Conservation (phyloP, 2,329 filamentous ascomycete genomes). For the Gnomoniopsis smithogilvyi region DNA sequence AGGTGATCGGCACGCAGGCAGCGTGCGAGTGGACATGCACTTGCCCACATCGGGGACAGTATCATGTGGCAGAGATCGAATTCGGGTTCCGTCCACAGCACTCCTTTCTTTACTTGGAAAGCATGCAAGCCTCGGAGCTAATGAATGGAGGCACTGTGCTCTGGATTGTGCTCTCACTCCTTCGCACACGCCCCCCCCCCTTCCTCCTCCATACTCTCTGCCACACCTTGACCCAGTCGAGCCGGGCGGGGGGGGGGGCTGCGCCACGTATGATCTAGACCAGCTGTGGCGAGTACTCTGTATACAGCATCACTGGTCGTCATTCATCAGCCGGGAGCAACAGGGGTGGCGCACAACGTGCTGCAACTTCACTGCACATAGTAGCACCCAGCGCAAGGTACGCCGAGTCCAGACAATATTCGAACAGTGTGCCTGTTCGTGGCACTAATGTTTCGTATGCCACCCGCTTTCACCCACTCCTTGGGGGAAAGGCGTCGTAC, state of each 20-base stretch:
- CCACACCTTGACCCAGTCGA: neutral
- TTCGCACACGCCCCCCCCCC: neutral
- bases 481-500: neutral
- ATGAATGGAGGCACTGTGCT: neutral
- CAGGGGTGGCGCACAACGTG: neutral
- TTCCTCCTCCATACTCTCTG: neutral
- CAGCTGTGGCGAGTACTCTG: conserved; percentile 10
- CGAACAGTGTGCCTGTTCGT: neutral
- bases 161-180: neutral
- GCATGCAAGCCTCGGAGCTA: neutral
- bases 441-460: neutral
- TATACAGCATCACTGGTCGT: neutral
- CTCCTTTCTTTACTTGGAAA: too few relatives aligned
- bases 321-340: neutral
- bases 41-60: neutral
- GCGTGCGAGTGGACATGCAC: neutral
- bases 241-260: neutral
- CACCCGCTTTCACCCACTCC: neutral
- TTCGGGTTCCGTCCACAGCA: neutral
- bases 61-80: neutral
- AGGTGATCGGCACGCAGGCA: neutral
- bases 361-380: neutral
- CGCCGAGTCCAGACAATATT: neutral
- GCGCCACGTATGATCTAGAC: conserved; percentile 14
- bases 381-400: neutral